Base-by-base conservation (phyloP, 139 green algal genomes). In the Chlamydomonas incerta region DNA sequence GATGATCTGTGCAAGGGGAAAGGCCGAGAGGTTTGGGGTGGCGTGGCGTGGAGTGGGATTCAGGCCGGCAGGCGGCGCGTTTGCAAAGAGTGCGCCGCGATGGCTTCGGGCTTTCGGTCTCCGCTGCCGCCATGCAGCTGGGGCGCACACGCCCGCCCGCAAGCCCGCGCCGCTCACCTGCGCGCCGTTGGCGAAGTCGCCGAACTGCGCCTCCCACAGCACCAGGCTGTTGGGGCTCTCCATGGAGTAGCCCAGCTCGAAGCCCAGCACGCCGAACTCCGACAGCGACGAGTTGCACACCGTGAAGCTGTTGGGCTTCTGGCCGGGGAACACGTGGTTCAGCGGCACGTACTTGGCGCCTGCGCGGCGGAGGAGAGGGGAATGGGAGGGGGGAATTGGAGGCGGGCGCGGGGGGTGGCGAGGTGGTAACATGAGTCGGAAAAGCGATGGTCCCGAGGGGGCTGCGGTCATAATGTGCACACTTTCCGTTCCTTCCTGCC, bases 181-280 rank as follows among this genome's bases (percentile, higher is more conserved):
- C 17, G 96, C 97, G 3, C 95, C 94, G 90, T 99, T 99, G 58
- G 97, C 95, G 93, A 99, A 99, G 93, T 99, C 97, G 5, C 97
- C 97, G 83, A 99, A 99, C 92, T 99, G 96, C 50, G 96, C 96
- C 91, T 99, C 97, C 97, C 97, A 99, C 65, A 98, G 92, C 68
- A 99, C 95, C 66, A 99, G 92, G 60, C 90, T 94, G 92, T 99
- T 99, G 80, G 97, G 97, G 90, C 96, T 97, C 90, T 99, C 97
- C 92, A 99, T 95, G 23, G 87, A 93, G 93, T 99, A 99, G 37
- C 98, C 97, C 73, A 99, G 94, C 93, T 99, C 98, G 85, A 98
- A 99, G 76, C 98, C 98, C 67, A 99, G 94, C 70, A 99, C 95
- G 63, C 97, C 97, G 86, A 96, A 99, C 92, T 99, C 98, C 57